Evolutionary conservation across 257 asterid species (phyloP).

Genomic region (Solanum appendiculatum): DNA sequence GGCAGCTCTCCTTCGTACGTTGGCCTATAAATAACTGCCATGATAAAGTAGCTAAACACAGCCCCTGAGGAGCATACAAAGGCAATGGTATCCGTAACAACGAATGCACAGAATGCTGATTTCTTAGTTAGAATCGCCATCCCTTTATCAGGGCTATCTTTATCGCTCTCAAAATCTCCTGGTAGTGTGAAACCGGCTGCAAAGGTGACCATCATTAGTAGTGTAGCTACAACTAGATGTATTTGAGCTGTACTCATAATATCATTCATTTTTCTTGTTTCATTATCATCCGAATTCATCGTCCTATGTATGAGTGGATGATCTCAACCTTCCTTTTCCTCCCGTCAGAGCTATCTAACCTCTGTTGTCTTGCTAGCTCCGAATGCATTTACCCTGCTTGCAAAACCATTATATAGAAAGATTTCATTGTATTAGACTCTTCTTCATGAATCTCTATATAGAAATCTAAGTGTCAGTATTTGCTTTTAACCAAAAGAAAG

Average conservation of each 20-base stretch:
- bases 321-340: neutral
- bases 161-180: slow-evolving; percentile 4
- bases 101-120: slow-evolving; percentile 8
- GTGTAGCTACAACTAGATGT: neutral
- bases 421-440: neutral
- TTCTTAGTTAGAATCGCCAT: slow-evolving; percentile 3
- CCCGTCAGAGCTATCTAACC: neutral
- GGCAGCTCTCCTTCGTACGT: too few species aligned
- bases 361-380: neutral
- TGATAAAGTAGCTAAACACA: neutral
- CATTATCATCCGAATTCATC: neutral
- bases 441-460: neutral
- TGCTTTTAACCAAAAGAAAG: neutral
- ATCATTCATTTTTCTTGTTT: neutral
- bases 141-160: neutral
- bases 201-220: neutral
- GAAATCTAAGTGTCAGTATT: neutral
- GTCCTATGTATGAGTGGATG: neutral
- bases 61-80: slow-evolving; percentile 1
- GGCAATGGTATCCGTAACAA: slow-evolving; percentile 2
- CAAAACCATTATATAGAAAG: neutral
- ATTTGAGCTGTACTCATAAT: neutral
- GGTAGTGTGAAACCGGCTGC: slow-evolving; percentile 7
- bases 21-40: neutral
- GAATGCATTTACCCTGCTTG: neutral